Base-by-base conservation (phyloP, 179 eudicot genomes). In the Gypsophila paniculata region DNA sequence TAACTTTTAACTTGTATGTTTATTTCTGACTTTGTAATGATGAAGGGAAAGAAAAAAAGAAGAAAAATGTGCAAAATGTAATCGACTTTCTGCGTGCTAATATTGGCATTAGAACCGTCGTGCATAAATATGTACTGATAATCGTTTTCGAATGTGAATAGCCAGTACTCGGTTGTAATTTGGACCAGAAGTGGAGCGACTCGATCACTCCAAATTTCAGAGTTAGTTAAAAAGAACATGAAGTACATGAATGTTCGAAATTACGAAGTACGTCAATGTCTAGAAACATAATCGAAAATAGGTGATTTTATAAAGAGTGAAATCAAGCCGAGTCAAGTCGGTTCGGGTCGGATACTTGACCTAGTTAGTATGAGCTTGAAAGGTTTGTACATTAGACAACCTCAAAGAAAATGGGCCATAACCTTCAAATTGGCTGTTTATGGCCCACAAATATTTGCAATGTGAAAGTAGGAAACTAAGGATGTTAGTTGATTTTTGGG, bases 1-100 rank as follows among this genome's bases (percentile, higher is more conserved):
- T 80, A 80, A 72, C 36, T 68, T 77, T 70, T 77, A 77, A 68
- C 36, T 68, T 77, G 74, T 77, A 77, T 61, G 74, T 61, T 51
- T 73, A 60, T 49, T 69, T 69, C 71, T 66, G 51, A 38, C 39
- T 72, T 72, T 71, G 53, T 52, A 36, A 49, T 17, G 34, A 60
- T 60, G 68, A 32, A 5, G 15, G 21, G n/a, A 17, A 6, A 0
- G 18, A 12, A 49, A 12, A 38, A 19, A 17, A 5, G 12, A 5
- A 10, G 22, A 57, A 6, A 2, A 9, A 23, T 21, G 8, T 21
- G n/a, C n/a, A n/a, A n/a, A 55, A 21, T 39, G 39, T 7, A 4
- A 55, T 10, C 32, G 6, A 55, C 34, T 36, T 65, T 23, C 14
- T 71, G 8, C 25, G 44, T 59, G 57, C 8, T 68, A 23, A 11